A percentile compares a stretch with the other conserved stretches of the same genome.
Evolutionary conservation across 2,329 filamentous ascomycete genomes (phyloP).

Genomic region (Monosporascus sp.): DNA sequence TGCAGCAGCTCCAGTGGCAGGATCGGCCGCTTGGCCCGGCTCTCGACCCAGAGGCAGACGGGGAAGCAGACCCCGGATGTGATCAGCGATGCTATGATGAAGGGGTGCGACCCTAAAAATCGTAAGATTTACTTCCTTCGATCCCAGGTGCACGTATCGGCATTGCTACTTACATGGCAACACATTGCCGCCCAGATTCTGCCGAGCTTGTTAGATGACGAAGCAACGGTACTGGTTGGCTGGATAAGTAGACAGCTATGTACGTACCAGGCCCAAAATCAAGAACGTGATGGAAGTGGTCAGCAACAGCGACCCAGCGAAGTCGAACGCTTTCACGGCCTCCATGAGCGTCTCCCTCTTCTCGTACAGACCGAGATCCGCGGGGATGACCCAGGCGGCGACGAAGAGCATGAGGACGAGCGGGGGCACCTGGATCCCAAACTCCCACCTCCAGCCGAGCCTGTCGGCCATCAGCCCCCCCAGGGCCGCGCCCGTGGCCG

Average conservation of each 20-base stretch:
- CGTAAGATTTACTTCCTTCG: neutral
- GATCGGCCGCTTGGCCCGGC: constrained; percentile 46
- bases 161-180: constrained; percentile 42
- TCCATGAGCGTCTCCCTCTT: constrained; percentile 38
- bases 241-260: neutral
- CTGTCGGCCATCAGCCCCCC: constrained; percentile 65
- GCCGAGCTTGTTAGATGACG: neutral
- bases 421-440: constrained; percentile 54
- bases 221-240: too few species aligned
- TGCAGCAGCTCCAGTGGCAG: constrained; percentile 53
- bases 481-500: constrained; percentile 59
- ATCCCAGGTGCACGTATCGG: neutral
- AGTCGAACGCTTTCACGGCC: constrained; percentile 52
- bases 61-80: constrained; percentile 44
- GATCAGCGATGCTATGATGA: constrained; percentile 47
- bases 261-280: constrained; percentile 51
- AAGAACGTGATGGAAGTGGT: constrained; percentile 49
- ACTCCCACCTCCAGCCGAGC: constrained; percentile 71
- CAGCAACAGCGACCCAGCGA: constrained; percentile 47
- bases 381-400: constrained; percentile 43
- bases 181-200: constrained; percentile 60
- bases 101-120: constrained; percentile 47
- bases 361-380: constrained; percentile 44
- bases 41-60: constrained; percentile 47
- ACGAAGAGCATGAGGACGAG: constrained; percentile 41